phyloP scores from a whole-genome alignment of 2,329 filamentous ascomycete genomes.

The Phialophora expanda region DNA sequence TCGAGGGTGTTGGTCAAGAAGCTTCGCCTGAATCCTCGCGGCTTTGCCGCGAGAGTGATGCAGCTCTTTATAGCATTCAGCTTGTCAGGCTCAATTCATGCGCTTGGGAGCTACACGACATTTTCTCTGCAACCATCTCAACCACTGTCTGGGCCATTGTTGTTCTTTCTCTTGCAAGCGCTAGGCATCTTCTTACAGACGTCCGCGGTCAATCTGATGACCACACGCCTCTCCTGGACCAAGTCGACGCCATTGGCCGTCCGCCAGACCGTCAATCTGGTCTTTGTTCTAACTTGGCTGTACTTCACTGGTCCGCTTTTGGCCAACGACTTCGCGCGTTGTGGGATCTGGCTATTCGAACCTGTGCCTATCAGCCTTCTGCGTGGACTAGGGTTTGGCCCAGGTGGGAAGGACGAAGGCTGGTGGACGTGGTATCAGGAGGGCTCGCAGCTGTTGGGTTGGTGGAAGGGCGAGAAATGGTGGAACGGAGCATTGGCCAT shows the following conservation, averaged over 20 bases:
- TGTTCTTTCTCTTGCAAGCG: constrained; percentile 76
- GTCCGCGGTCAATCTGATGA: constrained; percentile 43
- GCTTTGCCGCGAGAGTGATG: constrained; percentile 45
- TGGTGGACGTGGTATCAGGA: constrained; percentile 68
- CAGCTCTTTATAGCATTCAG: constrained; percentile 64
- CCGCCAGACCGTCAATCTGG: constrained; percentile 63
- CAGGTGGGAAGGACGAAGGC: constrained; percentile 57
- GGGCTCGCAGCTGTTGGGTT: constrained; percentile 33
- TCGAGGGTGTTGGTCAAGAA: constrained; percentile 35
- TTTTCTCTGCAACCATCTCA: constrained; percentile 60
- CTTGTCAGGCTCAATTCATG: constrained; percentile 72
- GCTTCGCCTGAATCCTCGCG: constrained; percentile 25
- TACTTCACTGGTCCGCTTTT: constrained; percentile 68
- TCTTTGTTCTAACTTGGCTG: constrained; percentile 70
- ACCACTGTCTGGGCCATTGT: constrained; percentile 58
- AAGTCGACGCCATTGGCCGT: constrained; percentile 53
- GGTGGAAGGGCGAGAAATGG: constrained; percentile 37
- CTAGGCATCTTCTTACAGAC: constrained; percentile 69
- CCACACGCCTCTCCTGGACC: constrained; percentile 44
- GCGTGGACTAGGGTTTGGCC: constrained; percentile 69
- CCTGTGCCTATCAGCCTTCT: constrained; percentile 77
- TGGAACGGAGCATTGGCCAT: constrained; percentile 41
- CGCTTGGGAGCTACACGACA: constrained; percentile 69
- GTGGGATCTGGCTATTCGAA: constrained; percentile 80
- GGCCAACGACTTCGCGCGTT: constrained; percentile 75